A percentile compares a stretch with the other conserved stretches of the same genome.
Conservation (phyloP, 805 yeast species). For the Kurtzmaniella cleridarum region DNA sequence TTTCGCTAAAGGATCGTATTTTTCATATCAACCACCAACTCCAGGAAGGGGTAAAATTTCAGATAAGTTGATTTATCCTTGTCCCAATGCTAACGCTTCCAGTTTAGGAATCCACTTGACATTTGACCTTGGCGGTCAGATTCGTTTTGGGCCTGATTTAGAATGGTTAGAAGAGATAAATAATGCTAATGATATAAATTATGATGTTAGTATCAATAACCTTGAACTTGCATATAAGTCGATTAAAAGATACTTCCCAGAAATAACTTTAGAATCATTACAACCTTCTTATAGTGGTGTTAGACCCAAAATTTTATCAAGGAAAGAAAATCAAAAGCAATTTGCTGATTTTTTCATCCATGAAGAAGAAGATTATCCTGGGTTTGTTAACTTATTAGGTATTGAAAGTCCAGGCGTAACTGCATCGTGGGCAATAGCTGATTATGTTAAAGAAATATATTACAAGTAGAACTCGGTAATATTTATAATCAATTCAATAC, state of each 20-base stretch:
- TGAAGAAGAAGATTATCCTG: constrained; percentile 66
- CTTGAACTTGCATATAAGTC: constrained; percentile 52
- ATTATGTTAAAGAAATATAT: constrained; percentile 46
- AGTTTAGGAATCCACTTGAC: constrained; percentile 88
- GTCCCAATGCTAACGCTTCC: constrained; percentile 59
- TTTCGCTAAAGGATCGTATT: constrained; percentile 86
- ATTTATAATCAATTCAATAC: no score
- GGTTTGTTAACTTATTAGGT: constrained; percentile 74
- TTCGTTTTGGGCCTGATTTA: constrained; percentile 84
- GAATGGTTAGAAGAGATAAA: constrained; percentile 58
- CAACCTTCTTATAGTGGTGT: constrained; percentile 75
- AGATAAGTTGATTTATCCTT: constrained; percentile 58
- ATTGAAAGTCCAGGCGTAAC: constrained; percentile 93
- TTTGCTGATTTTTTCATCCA: constrained; percentile 73
- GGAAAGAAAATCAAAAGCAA: constrained; percentile 26
- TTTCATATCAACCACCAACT: constrained; percentile 46
- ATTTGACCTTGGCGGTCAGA: constrained; percentile 70
- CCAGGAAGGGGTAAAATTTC: constrained; percentile 11
- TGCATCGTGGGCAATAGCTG: constrained; percentile 75
- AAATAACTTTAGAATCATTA: constrained; percentile 45
- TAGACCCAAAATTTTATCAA: constrained; percentile 65
- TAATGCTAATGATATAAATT: constrained; percentile 34
- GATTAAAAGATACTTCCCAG: constrained; percentile 59
- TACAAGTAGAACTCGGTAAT: constrained; percentile 7
- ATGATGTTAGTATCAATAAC: constrained; percentile 44